Evolutionary conservation across 495 filamentous ascomycete species (phyloP).

Genomic region (Talaromyces thailandensis): DNA sequence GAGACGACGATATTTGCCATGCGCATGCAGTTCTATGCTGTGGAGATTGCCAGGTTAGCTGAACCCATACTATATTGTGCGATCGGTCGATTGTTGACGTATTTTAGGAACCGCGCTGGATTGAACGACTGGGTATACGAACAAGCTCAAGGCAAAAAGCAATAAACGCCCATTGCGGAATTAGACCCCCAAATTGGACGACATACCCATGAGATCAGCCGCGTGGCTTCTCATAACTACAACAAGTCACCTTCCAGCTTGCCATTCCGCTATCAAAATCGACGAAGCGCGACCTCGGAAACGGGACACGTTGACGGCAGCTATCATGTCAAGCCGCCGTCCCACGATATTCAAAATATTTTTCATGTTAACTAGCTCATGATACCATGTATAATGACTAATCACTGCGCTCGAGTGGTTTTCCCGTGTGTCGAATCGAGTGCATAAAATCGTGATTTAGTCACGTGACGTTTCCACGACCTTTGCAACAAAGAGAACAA

Average conservation of each 20-base stretch:
- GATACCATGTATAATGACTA: not conserved
- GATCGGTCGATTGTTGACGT: not conserved
- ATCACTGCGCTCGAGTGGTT: not conserved
- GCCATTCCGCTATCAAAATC: not conserved
- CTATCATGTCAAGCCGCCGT: not conserved
- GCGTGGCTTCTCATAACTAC: conserved; percentile 16
- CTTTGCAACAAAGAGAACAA: conserved; percentile 4
- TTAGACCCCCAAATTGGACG: not conserved
- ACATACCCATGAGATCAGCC: not conserved
- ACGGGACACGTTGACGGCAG: not conserved
- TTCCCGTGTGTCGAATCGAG: too few relatives aligned
- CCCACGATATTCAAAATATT: not conserved
- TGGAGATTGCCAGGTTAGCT: conserved; percentile 80
- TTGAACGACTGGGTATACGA: conserved; percentile 97
- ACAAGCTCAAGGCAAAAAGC: conserved; percentile 39
- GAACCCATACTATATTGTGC: not conserved
- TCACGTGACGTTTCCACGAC: conserved; percentile 3
- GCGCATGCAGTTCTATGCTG: conserved; percentile 97
- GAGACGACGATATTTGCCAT: conserved; percentile 79
- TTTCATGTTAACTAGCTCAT: not conserved
- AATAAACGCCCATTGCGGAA: not conserved
- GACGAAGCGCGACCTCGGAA: not conserved
- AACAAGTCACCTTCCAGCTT: not conserved
- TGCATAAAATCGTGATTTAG: not conserved
- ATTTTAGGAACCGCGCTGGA: conserved; percentile 64